Base-by-base conservation (phyloP, 2,329 filamentous ascomycete species). In the Didymellaceae sp. region DNA sequence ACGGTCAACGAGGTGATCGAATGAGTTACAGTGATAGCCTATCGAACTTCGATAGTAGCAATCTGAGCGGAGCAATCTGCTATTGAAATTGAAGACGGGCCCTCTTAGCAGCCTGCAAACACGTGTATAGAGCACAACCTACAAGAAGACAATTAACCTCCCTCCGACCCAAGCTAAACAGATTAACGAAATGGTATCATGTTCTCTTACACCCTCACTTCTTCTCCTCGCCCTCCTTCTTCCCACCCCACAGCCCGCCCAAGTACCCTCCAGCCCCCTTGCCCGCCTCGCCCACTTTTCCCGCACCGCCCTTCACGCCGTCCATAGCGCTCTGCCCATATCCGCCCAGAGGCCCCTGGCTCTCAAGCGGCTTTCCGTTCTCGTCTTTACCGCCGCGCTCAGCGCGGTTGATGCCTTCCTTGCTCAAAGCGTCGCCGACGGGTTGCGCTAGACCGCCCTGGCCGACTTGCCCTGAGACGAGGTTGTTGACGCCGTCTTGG, bases 361-460 rank as follows among this genome's bases (percentile, higher is more conserved):
- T 51, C 59, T 67, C 85, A 81, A 28, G 70, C 71, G 16, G 25
- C 10, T 55, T 45, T 3, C 85, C 85, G 14, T 78, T 69, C 1
- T 87, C 82, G 52, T 86, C 85, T 64, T 84, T 86, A 41, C 86
- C 86, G 25, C 81, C 75, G 7, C 86, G 77, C 75, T 89, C 86
- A 33, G 80, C 76, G 9, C 86, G 79, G 74, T 86, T 89, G 60
- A 87, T 65, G 20, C 85, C 87, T 64, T 89, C 85, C 63, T 83
- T 86, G 17, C 83, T 86, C 2, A 78, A 64, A 2, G 81, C 43
- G 67, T 89, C 85, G 54, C 86, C 86, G 43, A 86, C 70, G 5
- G 86, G 86, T 62, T 87, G 82, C 1, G 82, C 77, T 1, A 89
- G 71, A 0, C 88, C 88, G 53, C 86, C 87, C 60, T 89, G 81